These are phyloP conservation scores for Myxozyma monticola DNA, from an alignment of 805 yeast genomes.

Conservation along the genomic window DNA sequence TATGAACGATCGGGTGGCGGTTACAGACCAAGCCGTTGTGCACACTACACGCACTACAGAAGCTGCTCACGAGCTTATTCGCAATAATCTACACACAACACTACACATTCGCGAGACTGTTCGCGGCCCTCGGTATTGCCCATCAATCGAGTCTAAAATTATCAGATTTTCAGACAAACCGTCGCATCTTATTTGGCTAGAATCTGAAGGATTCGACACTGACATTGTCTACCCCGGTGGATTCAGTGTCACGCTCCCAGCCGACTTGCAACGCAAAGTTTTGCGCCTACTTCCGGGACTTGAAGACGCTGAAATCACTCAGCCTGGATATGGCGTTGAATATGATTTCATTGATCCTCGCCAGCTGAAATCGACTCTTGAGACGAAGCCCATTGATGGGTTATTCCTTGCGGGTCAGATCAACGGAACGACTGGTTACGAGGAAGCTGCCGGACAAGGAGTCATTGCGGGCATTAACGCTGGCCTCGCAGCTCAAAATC, in stretches of 20 bases:
- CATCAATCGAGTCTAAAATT: slow-evolving; percentile 89
- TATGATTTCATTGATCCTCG: slow-evolving; percentile 95
- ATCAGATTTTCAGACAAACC: slow-evolving; percentile 74
- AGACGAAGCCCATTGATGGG: slow-evolving; percentile 77
- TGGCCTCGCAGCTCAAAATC: slow-evolving; percentile 53
- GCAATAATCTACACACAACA: slow-evolving; percentile 72
- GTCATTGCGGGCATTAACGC: slow-evolving; percentile 95
- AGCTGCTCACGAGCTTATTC: slow-evolving; percentile 66
- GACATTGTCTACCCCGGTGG: slow-evolving; percentile 96
- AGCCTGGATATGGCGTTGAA: slow-evolving; percentile 99
- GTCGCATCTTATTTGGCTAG: slow-evolving; percentile 86
- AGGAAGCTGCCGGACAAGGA: slow-evolving; percentile 98
- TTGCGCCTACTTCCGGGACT: slow-evolving; percentile 81
- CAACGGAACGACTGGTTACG: slow-evolving; percentile 98
- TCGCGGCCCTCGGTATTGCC: slow-evolving; percentile 96
- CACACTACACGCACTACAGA: slow-evolving; percentile 78
- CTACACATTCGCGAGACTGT: slow-evolving; percentile 92
- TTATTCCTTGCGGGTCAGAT: slow-evolving; percentile 93
- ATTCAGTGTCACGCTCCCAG: slow-evolving; percentile 94
- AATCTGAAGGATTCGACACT: slow-evolving; percentile 90
- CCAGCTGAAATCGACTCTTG: slow-evolving; percentile 72
- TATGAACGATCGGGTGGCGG: slow-evolving; percentile 66
- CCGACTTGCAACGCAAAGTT: slow-evolving; percentile 77
- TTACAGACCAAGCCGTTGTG: slow-evolving; percentile 55
- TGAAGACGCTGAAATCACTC: slow-evolving; percentile 81